Conservation (phyloP, 1,139 yeast genomes). For the Candida sp. region DNA sequence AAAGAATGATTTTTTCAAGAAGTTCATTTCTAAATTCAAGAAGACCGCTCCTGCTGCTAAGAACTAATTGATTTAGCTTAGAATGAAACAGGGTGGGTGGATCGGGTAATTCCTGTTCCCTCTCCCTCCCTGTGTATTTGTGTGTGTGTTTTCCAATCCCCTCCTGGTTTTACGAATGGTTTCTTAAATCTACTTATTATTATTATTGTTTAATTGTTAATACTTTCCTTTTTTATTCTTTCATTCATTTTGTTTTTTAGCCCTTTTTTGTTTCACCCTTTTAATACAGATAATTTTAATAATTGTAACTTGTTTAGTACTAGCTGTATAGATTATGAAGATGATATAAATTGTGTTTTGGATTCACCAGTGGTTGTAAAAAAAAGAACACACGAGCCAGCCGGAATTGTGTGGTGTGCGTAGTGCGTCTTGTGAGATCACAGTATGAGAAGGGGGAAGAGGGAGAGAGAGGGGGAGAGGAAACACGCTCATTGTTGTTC, state of each 20-base stretch:
- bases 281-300: neutral
- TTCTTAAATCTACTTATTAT: neutral
- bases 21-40: constrained; percentile 51
- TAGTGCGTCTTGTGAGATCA: neutral
- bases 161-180: neutral
- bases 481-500: no score
- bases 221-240: neutral
- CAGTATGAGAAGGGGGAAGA: neutral
- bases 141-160: neutral
- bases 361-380: neutral
- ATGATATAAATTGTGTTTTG: neutral
- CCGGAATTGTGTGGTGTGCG: neutral
- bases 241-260: neutral
- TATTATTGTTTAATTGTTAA: constrained; percentile 1
- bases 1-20: constrained; percentile 57
- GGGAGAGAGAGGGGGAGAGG: neutral
- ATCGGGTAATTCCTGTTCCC: neutral
- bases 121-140: no score
- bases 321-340: no score
- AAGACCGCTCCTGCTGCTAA: constrained; percentile 43
- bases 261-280: neutral
- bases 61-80: constrained; percentile 10
- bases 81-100: neutral
- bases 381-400: neutral
- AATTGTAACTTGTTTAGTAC: neutral